These are phyloP conservation scores for Claviceps paspali DNA, from an alignment of 2,329 filamentous ascomycete genomes.

Conservation along the genomic window DNA sequence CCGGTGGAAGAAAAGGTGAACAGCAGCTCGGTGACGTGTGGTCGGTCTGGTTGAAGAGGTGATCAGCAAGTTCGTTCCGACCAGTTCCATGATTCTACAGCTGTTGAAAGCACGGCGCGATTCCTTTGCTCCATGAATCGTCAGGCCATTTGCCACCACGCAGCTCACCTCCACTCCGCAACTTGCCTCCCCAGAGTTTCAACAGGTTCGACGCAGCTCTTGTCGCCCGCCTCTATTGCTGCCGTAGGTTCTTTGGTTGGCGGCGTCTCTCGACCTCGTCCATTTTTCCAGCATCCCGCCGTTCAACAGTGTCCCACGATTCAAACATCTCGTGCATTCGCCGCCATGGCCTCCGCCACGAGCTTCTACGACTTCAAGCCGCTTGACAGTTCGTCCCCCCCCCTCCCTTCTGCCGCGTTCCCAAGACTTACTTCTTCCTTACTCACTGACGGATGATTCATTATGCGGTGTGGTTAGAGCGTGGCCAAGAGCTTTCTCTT, in stretches of 20 bases:
- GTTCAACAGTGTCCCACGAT: background rate
- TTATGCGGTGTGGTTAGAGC: no score
- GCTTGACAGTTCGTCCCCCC: slow-evolving; percentile 46
- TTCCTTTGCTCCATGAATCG: slow-evolving; percentile 3
- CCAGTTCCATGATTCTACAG: background rate
- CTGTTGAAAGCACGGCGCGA: no score
- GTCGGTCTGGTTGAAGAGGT: no score
- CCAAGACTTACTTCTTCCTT: background rate
- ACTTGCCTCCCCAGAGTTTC: slow-evolving; percentile 1
- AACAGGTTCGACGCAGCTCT: slow-evolving; percentile 3
- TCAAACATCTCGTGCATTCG: slow-evolving; percentile 3
- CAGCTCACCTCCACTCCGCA: slow-evolving; percentile 3
- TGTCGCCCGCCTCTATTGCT: background rate
- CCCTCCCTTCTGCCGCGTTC: background rate
- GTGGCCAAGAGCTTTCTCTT: slow-evolving; percentile 57
- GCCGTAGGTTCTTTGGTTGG: slow-evolving; percentile 1
- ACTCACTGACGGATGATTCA: slow-evolving; percentile 7
- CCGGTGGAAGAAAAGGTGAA: no score
- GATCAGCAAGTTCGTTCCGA: no score
- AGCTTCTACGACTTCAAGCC: slow-evolving; percentile 73
- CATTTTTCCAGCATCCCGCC: background rate
- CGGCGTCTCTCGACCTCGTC: background rate
- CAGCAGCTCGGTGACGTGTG: no score
- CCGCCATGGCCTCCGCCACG: slow-evolving; percentile 25
- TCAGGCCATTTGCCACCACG: slow-evolving; percentile 6